Percentiles rank a stretch among this genome's conserved stretches.
Evolutionary conservation across 495 filamentous ascomycete species (phyloP).

Genomic region (Parmelia sp.): DNA sequence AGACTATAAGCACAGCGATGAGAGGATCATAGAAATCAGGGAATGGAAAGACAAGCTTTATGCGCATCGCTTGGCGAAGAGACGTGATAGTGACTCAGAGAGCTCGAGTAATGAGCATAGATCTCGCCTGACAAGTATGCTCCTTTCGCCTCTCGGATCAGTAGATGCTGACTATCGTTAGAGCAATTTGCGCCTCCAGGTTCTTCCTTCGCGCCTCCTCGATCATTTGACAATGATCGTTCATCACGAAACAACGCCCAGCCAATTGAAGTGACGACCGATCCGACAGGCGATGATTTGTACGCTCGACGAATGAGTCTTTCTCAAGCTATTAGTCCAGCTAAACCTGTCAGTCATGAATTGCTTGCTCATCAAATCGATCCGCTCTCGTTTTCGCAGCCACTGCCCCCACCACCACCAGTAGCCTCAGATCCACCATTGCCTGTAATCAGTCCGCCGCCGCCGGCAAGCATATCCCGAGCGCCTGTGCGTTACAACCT

Average conservation of each 20-base stretch:
- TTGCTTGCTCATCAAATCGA: slow-evolving; percentile 19
- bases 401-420: slow-evolving; percentile 31
- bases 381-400: slow-evolving; percentile 32
- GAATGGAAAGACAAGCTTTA: slow-evolving; percentile 89
- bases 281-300: slow-evolving; percentile 63
- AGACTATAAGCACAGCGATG: slow-evolving; percentile 80
- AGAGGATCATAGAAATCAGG: slow-evolving; percentile 67
- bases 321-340: slow-evolving; percentile 25
- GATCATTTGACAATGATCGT: slow-evolving; percentile 38
- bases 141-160: slow-evolving; percentile 10
- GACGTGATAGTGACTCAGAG: slow-evolving; percentile 48
- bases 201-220: slow-evolving; percentile 69
- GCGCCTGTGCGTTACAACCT: slow-evolving; percentile 79
- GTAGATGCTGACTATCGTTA: slow-evolving; percentile 5
- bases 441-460: slow-evolving; percentile 26
- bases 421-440: slow-evolving; percentile 22
- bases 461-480: slow-evolving; percentile 63
- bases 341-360: slow-evolving; percentile 23
- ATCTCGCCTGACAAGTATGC: slow-evolving; percentile 47
- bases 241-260: slow-evolving; percentile 35
- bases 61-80: slow-evolving; percentile 57
- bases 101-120: slow-evolving; percentile 48
- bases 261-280: slow-evolving; percentile 41
- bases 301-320: slow-evolving; percentile 59
- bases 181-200: slow-evolving; percentile 67